Conservation (phyloP, 2,329 filamentous ascomycete genomes). For the Cryphonectria radicalis region DNA sequence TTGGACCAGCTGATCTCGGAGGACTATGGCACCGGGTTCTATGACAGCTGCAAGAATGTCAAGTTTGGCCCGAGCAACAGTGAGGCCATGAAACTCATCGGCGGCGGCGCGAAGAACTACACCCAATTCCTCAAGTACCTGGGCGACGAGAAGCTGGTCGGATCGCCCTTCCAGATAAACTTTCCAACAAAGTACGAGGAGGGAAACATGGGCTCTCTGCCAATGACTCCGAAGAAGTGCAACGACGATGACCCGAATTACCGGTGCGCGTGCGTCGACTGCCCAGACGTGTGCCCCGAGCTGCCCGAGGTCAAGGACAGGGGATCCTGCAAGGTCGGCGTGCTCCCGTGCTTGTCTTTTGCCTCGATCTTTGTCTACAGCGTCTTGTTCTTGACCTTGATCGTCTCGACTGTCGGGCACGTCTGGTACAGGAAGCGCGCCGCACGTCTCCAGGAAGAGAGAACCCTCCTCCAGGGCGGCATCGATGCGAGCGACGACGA, state of each 20-base stretch:
- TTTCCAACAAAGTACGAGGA: constrained; percentile 71
- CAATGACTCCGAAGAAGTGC: constrained; percentile 80
- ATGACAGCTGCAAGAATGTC: constrained; percentile 97
- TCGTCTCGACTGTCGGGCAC: constrained; percentile 71
- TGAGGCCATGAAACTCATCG: constrained; percentile 94
- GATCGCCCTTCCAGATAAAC: constrained; percentile 98
- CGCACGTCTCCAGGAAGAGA: constrained; percentile 75
- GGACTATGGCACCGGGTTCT: constrained; percentile 85
- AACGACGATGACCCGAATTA: constrained; percentile 86
- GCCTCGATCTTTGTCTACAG: constrained; percentile 87
- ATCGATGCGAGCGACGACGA: constrained; percentile 87
- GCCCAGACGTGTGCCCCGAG: constrained; percentile 80
- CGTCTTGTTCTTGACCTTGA: constrained; percentile 69
- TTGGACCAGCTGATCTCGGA: constrained; percentile 87
- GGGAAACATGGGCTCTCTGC: constrained; percentile 70
- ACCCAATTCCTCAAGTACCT: constrained; percentile 86
- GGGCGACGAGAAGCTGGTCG: constrained; percentile 86
- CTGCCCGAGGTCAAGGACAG: constrained; percentile 75
- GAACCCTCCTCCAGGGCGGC: constrained; percentile 73
- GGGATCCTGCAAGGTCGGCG: constrained; percentile 79
- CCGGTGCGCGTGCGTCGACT: constrained; percentile 93
- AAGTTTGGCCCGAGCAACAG: constrained; percentile 96
- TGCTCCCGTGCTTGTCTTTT: constrained; percentile 92
- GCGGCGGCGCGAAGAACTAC: constrained; percentile 91
- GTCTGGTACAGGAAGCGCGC: constrained; percentile 75